Conservation (phyloP, 2,329 filamentous ascomycete genomes). For the Hirsutella thompsonii region DNA sequence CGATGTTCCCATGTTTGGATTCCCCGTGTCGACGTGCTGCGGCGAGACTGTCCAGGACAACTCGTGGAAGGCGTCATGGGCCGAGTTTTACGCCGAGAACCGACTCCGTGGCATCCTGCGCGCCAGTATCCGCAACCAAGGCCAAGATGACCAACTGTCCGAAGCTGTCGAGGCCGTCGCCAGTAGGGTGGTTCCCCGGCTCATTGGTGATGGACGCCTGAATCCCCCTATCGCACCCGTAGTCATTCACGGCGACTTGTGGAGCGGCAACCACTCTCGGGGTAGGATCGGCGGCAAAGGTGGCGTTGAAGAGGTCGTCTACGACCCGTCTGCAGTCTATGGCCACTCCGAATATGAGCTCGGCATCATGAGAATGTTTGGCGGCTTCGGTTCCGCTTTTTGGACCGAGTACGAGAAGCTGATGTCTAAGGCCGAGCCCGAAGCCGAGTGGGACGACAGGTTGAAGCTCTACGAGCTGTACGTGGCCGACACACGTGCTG, state of each 20-base stretch:
- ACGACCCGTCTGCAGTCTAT: constrained; percentile 70
- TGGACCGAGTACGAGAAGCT: constrained; percentile 64
- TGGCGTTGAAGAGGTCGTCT: constrained; percentile 61
- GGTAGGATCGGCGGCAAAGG: constrained; percentile 47
- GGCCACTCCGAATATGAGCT: constrained; percentile 83
- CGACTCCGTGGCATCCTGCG: constrained; percentile 54
- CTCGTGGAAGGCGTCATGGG: constrained; percentile 59
- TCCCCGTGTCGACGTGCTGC: constrained; percentile 75
- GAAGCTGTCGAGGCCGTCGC: constrained; percentile 53
- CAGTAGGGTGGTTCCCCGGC: constrained; percentile 53
- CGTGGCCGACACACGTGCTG: constrained; percentile 21
- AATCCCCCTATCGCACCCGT: constrained; percentile 54
- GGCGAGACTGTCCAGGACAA: constrained; percentile 78
- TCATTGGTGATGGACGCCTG: constrained; percentile 59
- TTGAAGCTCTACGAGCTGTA: constrained; percentile 70
- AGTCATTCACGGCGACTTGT: constrained; percentile 83
- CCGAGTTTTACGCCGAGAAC: constrained; percentile 72
- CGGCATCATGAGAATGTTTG: constrained; percentile 95
- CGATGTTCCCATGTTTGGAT: constrained; percentile 59
- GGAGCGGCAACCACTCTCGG: constrained; percentile 69
- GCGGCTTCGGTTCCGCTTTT: constrained; percentile 63
- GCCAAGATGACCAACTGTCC: constrained; percentile 47
- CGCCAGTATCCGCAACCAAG: constrained; percentile 46
- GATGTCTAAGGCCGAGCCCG: constrained; percentile 69
- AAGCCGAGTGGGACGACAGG: constrained; percentile 74